A percentile compares a stretch with the other conserved stretches of the same genome.
phyloP scores from a whole-genome alignment of 2,329 filamentous ascomycete genomes.

The Grosmannia serpens region DNA sequence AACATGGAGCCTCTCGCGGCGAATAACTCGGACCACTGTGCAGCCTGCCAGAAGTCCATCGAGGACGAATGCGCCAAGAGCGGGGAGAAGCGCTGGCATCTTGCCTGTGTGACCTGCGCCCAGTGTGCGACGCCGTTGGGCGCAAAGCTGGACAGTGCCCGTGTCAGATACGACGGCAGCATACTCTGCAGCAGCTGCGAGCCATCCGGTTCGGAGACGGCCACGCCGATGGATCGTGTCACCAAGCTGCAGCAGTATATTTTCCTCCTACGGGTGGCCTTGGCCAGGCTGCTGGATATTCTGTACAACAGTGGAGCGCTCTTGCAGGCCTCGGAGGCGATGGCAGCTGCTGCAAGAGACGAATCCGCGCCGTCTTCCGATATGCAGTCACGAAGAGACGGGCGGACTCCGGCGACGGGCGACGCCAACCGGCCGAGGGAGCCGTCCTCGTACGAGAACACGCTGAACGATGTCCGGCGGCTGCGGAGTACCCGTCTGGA shows the following conservation, averaged over 20 bases:
- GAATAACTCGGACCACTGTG: constrained; percentile 75
- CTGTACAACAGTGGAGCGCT: constrained; percentile 73
- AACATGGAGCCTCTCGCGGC: constrained; percentile 58
- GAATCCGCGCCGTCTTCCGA: constrained; percentile 2
- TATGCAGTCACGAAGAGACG: constrained; percentile 58
- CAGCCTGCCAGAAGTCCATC: constrained; percentile 70
- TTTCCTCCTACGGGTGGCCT: constrained; percentile 80
- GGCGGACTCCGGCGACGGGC: constrained; percentile 29
- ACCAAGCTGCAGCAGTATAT: constrained; percentile 90
- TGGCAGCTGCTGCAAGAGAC: background rate
- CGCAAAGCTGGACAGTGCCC: constrained; percentile 54
- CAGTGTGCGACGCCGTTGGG: constrained; percentile 55
- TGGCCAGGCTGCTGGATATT: constrained; percentile 80
- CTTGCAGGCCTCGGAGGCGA: constrained; percentile 48
- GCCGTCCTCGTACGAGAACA: constrained; percentile 80
- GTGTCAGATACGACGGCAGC: constrained; percentile 56
- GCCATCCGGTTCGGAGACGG: constrained; percentile 39
- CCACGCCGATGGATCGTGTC: constrained; percentile 53
- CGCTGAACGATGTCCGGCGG: constrained; percentile 86
- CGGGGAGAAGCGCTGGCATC: constrained; percentile 71
- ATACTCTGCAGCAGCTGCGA: constrained; percentile 63
- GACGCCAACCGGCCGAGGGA: constrained; percentile 52
- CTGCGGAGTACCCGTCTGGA: constrained; percentile 88
- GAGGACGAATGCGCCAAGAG: constrained; percentile 83
- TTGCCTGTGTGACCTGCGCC: constrained; percentile 68